Evolutionary conservation across 2,329 filamentous ascomycete species (phyloP).

Genomic region (Penicillium sp.): DNA sequence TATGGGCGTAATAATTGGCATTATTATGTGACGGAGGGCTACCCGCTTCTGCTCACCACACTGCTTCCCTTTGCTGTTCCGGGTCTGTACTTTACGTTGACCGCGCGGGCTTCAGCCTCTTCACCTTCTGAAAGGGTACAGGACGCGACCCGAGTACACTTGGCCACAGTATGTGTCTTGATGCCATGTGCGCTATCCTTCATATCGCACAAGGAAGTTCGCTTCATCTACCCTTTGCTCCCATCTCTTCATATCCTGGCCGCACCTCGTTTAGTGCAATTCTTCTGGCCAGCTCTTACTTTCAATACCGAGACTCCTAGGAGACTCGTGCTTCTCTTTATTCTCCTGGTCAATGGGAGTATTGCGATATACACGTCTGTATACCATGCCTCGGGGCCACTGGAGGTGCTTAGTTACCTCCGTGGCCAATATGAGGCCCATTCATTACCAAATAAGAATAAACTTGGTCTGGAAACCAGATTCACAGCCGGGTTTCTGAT

Average conservation of each 20-base stretch:
- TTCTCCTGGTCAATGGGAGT: conserved; percentile 66
- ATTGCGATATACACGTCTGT: conserved; percentile 73
- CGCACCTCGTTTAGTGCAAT: conserved; percentile 65
- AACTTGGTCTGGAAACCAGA: conserved; percentile 19
- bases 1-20: conserved; percentile 89
- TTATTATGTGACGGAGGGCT: conserved; percentile 88
- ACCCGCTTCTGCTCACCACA: conserved; percentile 83
- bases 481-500: conserved; percentile 76
- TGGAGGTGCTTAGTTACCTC: conserved; percentile 73
- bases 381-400: conserved; percentile 77
- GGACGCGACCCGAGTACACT: conserved; percentile 49
- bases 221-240: conserved; percentile 94
- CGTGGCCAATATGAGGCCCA: conserved; percentile 67
- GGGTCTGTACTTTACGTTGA: conserved; percentile 60
- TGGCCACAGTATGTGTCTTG: conserved; percentile 60
- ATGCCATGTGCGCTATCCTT: conserved; percentile 68
- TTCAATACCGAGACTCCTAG: conserved; percentile 45
- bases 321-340: conserved; percentile 52
- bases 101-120: conserved; percentile 29
- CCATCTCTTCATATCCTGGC: conserved; percentile 82
- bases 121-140: conserved; percentile 31
- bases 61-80: conserved; percentile 72
- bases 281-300: conserved; percentile 56
- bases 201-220: conserved; percentile 93
- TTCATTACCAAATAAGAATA: conserved; percentile 39